Evolutionary conservation across 352 stramenopile genomes (phyloP).

Genomic region (Globisporangium nagaii): DNA sequence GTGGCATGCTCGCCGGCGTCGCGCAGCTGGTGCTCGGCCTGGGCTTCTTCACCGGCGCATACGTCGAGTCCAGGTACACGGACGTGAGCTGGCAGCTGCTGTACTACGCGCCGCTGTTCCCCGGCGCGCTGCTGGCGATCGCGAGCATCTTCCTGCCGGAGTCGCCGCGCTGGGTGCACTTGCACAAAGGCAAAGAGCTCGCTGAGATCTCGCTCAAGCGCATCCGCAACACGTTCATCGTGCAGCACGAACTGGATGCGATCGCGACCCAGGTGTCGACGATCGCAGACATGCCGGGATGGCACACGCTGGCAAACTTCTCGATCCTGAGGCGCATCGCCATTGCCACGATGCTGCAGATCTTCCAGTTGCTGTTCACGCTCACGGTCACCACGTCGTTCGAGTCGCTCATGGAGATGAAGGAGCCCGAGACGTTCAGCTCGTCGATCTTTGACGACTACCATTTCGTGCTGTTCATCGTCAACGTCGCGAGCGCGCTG

Average conservation of each 20-base stretch:
- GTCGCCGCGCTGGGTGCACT: slow-evolving; percentile 41
- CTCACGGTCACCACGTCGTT: not conserved
- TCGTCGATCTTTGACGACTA: slow-evolving; percentile 28
- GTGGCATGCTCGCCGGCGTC: slow-evolving; percentile 3
- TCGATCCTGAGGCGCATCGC: slow-evolving; percentile 17
- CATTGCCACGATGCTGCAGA: slow-evolving; percentile 28
- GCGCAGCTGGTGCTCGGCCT: slow-evolving; percentile 2
- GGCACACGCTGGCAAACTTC: slow-evolving; percentile 13
- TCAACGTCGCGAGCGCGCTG: slow-evolving; percentile 31
- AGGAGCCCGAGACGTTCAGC: slow-evolving; percentile 23
- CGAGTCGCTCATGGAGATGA: slow-evolving; percentile 20
- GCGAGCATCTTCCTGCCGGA: slow-evolving; percentile 39
- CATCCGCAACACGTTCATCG: slow-evolving; percentile 18
- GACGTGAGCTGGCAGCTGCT: not conserved
- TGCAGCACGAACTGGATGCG: slow-evolving; percentile 19
- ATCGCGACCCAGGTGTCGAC: slow-evolving; percentile 22
- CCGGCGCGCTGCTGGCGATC: slow-evolving; percentile 22
- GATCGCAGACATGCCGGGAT: slow-evolving; percentile 1
- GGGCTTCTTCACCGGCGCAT: not conserved
- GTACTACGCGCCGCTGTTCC: not conserved
- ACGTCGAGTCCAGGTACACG: not conserved
- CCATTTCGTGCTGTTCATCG: slow-evolving; percentile 16
- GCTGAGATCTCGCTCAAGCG: slow-evolving; percentile 24
- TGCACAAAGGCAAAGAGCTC: slow-evolving; percentile 34
- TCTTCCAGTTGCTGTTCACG: slow-evolving; percentile 27